Base-by-base conservation (phyloP, 371 early-diverging fungal genomes). In the Mortierella sp. region DNA sequence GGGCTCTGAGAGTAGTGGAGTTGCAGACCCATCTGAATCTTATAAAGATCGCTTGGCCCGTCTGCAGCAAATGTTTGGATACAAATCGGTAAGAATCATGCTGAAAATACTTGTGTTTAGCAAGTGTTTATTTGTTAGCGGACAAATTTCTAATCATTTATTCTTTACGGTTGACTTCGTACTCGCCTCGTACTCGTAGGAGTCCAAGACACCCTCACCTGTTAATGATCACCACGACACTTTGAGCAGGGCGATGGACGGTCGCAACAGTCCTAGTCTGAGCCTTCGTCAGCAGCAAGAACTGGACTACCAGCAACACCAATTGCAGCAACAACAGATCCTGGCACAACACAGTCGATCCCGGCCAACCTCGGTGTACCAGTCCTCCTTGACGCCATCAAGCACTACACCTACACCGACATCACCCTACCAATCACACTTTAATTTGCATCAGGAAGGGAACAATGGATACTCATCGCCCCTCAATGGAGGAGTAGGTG, bases 1-100 rank as follows among this genome's bases (percentile, higher is more conserved):
- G 26, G 71, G 48, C 24, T 76, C 74, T 34, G 85, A 85, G 24
- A 48, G 71, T 3, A 75, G 75, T 11, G 31, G 70, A 19, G 14
- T 10, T 7, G 60, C 74, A 4, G 83, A 80, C 50, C 88, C 78
- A 44, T 77, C 88, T 5, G 88, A 88, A 60, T 79, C 80, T 1
- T 84, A 89, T 54, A 91, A 91, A 72, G 86, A 90, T 63, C 78
- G 91, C 38, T 71, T 94, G 24, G 78, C 89, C n/a, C 80, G 93
- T 28, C 81, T 94, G 68, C 93, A 93, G 74, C 94, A 93, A 75
- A 91, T 92, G 84, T 94, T 94, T 89, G 93, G 92, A 44, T 92
- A 90, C 71, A 85, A 85, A 58, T 71, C 79, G 70, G 84, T 84
- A 84, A 78, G 76, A 4, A 21, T 16, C n/a, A 14, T 14, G 11